These are phyloP conservation scores for Aspergillus ellipticus DNA, from an alignment of 495 filamentous ascomycete genomes.

Conservation along the genomic window DNA sequence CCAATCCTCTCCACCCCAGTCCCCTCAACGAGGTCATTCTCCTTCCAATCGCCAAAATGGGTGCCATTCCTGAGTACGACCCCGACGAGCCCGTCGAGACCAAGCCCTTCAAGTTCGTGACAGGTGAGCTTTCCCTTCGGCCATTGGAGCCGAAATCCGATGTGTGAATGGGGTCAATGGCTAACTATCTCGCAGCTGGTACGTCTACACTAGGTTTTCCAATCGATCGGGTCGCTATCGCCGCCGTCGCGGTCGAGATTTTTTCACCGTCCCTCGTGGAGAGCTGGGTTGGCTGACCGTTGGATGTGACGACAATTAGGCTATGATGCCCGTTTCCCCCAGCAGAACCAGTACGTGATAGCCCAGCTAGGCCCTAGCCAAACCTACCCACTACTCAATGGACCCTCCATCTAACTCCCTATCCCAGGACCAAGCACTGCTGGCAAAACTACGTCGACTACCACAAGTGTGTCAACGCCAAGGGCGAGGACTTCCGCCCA, in stretches of 20 bases:
- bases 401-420: constrained; percentile 14
- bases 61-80: constrained; percentile 70
- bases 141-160: constrained; percentile 21
- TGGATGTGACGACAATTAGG: constrained; percentile 49
- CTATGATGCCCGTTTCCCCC: constrained; percentile 98
- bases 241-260: constrained; percentile 10
- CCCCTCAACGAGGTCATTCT: constrained; percentile 21
- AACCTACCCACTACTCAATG: not conserved
- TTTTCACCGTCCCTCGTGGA: constrained; percentile 17
- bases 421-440: constrained; percentile 71
- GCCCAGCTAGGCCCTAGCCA: not conserved
- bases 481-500: constrained; percentile 97
- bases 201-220: constrained; percentile 25
- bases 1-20: constrained; percentile 17
- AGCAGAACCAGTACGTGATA: constrained; percentile 78
- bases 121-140: constrained; percentile 63
- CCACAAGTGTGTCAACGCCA: constrained; percentile 97
- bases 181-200: constrained; percentile 47
- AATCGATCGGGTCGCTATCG: constrained; percentile 13
- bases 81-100: constrained; percentile 80
- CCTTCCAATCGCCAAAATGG: constrained; percentile 37
- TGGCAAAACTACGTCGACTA: constrained; percentile 99
- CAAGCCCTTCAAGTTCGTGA: constrained; percentile 99
- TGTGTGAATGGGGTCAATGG: constrained; percentile 39
- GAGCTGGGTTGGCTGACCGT: constrained; percentile 31